Evolutionary conservation across 2,329 filamentous ascomycete species (phyloP).

Genomic region (Penicillium sp.): DNA sequence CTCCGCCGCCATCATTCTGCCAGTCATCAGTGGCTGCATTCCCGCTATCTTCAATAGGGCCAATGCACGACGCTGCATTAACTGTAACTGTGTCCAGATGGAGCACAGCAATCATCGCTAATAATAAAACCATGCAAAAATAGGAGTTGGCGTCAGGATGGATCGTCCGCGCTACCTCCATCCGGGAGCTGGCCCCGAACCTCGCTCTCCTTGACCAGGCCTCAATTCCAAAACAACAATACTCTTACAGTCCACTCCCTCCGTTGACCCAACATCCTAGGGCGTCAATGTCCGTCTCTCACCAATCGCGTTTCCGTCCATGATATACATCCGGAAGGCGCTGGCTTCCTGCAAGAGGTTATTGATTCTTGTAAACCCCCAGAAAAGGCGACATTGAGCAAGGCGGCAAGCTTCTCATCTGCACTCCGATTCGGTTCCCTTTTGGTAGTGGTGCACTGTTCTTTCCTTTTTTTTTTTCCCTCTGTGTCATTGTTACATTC

Average conservation of each 20-base stretch:
- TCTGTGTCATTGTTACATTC: background rate
- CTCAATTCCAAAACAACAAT: constrained; percentile 21
- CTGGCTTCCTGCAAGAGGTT: constrained; percentile 24
- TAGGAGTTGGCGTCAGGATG: constrained; percentile 23
- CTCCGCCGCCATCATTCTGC: constrained; percentile 27
- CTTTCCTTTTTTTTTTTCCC: constrained; percentile 8
- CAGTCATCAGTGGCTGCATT: constrained; percentile 29
- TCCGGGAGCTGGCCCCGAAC: constrained; percentile 26
- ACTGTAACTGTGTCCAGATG: constrained; percentile 20
- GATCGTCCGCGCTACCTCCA: constrained; percentile 29
- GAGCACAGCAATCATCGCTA: constrained; percentile 19
- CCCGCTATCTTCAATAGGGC: constrained; percentile 30
- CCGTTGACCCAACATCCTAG: constrained; percentile 30
- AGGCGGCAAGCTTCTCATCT: constrained; percentile 20
- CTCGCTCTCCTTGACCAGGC: constrained; percentile 19
- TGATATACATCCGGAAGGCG: constrained; percentile 24
- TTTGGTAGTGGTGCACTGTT: constrained; percentile 7
- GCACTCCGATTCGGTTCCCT: constrained; percentile 2
- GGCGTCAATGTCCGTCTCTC: constrained; percentile 28
- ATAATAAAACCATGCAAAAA: constrained; percentile 19
- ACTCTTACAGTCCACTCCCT: constrained; percentile 20
- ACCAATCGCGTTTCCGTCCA: constrained; percentile 19
- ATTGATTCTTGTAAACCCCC: constrained; percentile 15
- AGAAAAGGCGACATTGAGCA: constrained; percentile 15
- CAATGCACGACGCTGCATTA: constrained; percentile 25